Evolutionary conservation across 345 rosid genomes (phyloP), one percentile per base, ranked within the genome.

Genomic region (Bruguiera sexangula): DNA sequence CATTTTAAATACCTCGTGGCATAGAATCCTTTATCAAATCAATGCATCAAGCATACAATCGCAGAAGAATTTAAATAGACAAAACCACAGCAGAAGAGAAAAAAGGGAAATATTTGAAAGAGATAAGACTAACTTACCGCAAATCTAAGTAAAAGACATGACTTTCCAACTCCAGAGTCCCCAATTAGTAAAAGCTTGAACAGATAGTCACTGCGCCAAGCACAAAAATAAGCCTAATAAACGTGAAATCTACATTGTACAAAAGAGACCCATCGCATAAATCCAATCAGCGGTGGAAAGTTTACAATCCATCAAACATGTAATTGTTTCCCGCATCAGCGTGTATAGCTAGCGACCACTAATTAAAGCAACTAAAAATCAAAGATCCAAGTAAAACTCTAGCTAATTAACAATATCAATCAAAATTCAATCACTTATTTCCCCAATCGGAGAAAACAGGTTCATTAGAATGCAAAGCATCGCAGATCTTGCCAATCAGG

Each of bases 91-190:
- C 18, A 1, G 22, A 54, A 55, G 60, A 10, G 6, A 24, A 9
- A 0, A 55, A 8, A 22, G 54, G 22, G n/a, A 62, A 15, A 3
- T 10, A 55, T 6, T 55, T 22, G 59, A 55, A 55, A 15, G 60
- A 10, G 29, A 55, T 26, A 55, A 13, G 60, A 26, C 6, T 9
- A 55, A 10, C 60, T 21, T 22, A 55, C 60, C 10, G 60, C 60
- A 15, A 55, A 55, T 55, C 60, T 55, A 26, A 55, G 18, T 22
- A 55, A 26, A 55, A 55, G 60, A 22, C 60, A 55, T 0, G 60
- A 55, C 29, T 55, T 55, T 26, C 60, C 60, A 24, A 55, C 60
- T 55, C 60, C 60, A 55, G 60, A 55, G 30, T 55, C 60, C 60
- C 60, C 60, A 55, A 22, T 55, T 26, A 55, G 16, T 30, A 55